phyloP scores from a whole-genome alignment of 352 stramenopile species.

The Globisporangium abappressorium region DNA sequence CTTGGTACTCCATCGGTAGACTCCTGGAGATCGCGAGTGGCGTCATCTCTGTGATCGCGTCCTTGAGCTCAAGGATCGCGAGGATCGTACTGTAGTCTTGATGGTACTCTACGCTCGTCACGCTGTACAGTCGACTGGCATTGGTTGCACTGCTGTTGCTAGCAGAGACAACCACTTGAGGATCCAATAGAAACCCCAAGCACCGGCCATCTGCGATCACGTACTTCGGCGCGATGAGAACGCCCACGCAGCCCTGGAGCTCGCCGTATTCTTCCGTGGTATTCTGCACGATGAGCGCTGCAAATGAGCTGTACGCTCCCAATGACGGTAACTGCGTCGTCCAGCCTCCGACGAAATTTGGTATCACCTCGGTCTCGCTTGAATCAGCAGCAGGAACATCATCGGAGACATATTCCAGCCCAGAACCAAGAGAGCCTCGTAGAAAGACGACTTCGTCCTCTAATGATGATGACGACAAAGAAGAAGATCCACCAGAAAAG shows the following conservation, averaged over 20 bases:
- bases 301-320: constrained; percentile 6
- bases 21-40: constrained; percentile 8
- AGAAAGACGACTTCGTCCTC: neutral
- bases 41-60: constrained; percentile 6
- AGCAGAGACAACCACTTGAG: neutral
- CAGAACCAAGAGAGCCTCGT: neutral
- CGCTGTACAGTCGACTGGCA: neutral
- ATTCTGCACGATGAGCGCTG: constrained; percentile 13
- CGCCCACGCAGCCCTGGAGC: constrained; percentile 8
- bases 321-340: constrained; percentile 6
- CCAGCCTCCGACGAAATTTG: constrained; percentile 2
- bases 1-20: constrained; percentile 4
- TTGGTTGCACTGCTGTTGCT: neutral
- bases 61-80: constrained; percentile 4
- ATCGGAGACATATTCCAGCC: neutral
- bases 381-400: neutral
- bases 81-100: constrained; percentile 4
- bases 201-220: constrained; percentile 6
- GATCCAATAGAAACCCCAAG: neutral
- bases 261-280: constrained; percentile 5
- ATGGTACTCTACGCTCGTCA: constrained; percentile 3
- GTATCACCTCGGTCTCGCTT: neutral
- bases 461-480: neutral
- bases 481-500: neutral
- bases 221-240: constrained; percentile 13